phyloP scores from a whole-genome alignment of 805 yeast species.

The Metschnikowia shivogae region DNA sequence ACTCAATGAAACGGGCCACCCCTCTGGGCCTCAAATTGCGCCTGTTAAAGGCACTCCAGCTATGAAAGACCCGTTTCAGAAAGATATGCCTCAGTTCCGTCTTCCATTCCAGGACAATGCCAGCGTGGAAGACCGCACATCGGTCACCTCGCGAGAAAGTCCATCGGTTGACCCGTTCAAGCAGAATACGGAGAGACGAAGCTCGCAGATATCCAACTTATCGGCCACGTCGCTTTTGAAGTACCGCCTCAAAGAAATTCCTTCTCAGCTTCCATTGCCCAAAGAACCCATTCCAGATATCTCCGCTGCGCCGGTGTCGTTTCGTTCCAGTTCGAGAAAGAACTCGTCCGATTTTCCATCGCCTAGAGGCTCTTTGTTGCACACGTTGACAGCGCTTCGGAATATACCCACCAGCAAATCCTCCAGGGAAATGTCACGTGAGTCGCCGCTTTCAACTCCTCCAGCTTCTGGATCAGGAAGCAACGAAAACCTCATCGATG shows the following conservation, averaged over 20 bases:
- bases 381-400: slow-evolving; percentile 37
- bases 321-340: slow-evolving; percentile 33
- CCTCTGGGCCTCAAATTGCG: neutral
- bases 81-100: slow-evolving; percentile 55
- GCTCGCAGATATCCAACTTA: slow-evolving; percentile 8
- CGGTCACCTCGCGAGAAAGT: slow-evolving; percentile 7
- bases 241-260: slow-evolving; percentile 35
- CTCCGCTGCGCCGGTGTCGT: slow-evolving; percentile 33
- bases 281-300: slow-evolving; percentile 45
- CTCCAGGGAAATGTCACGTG: slow-evolving; percentile 36
- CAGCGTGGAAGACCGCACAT: slow-evolving; percentile 1
- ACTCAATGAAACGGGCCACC: neutral
- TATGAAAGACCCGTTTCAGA: slow-evolving; percentile 25
- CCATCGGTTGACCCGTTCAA: slow-evolving; percentile 27
- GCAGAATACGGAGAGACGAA: slow-evolving; percentile 8
- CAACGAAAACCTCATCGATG: neutral
- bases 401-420: slow-evolving; percentile 34
- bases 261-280: slow-evolving; percentile 58
- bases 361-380: slow-evolving; percentile 39
- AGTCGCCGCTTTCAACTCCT: slow-evolving; percentile 32
- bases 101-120: slow-evolving; percentile 60
- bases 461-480: neutral
- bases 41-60: neutral
- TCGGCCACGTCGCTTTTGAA: slow-evolving; percentile 14
- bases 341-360: slow-evolving; percentile 35